phyloP scores from a whole-genome alignment of 2,329 filamentous ascomycete genomes.

The Penicillium sp. region DNA sequence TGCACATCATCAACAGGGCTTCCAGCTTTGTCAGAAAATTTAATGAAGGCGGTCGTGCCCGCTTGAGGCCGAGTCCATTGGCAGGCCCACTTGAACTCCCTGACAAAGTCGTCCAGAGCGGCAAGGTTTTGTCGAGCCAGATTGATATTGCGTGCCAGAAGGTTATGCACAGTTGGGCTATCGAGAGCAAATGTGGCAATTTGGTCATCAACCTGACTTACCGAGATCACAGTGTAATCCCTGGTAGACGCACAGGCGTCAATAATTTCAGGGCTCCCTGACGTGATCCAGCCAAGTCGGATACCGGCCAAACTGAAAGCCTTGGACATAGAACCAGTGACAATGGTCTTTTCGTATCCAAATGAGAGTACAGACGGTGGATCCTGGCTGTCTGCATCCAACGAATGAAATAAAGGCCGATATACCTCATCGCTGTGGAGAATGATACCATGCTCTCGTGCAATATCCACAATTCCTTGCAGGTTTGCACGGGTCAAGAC shows the following conservation, averaged over 20 bases:
- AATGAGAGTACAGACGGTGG: constrained; percentile 70
- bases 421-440: constrained; percentile 81
- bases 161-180: constrained; percentile 57
- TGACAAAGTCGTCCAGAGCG: constrained; percentile 65
- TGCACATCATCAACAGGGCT: constrained; percentile 68
- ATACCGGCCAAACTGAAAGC: constrained; percentile 81
- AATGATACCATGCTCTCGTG: constrained; percentile 61
- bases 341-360: constrained; percentile 69
- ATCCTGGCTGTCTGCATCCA: constrained; percentile 48
- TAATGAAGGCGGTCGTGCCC: constrained; percentile 77
- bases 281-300: constrained; percentile 79
- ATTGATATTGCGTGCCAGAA: constrained; percentile 64
- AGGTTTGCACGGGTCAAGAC: constrained; percentile 65
- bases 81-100: constrained; percentile 62
- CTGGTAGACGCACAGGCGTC: constrained; percentile 63
- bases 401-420: constrained; percentile 73
- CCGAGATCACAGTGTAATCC: constrained; percentile 83
- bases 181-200: constrained; percentile 74
- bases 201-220: constrained; percentile 76
- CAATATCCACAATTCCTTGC: constrained; percentile 62
- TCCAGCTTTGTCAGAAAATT: constrained; percentile 60
- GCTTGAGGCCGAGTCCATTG: constrained; percentile 73
- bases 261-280: constrained; percentile 62
- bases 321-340: constrained; percentile 84
- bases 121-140: constrained; percentile 68